Evolutionary conservation across 345 rosid species (phyloP).

Genomic region (Cochlearia excelsa): DNA sequence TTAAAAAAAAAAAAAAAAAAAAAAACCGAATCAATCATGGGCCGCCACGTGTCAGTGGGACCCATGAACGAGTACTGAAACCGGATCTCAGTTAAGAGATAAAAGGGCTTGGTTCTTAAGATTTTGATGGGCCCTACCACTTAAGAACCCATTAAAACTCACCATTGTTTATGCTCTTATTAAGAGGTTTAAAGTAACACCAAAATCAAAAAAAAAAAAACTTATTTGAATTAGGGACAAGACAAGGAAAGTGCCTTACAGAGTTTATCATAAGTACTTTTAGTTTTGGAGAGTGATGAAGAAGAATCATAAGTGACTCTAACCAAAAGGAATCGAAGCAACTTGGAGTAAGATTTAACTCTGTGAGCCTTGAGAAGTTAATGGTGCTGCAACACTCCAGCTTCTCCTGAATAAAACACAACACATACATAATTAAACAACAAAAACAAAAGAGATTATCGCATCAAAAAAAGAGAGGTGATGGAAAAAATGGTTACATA

Average conservation of each 20-base stretch:
- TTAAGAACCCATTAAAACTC: no score
- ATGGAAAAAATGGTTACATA: no score
- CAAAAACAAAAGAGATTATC: no score
- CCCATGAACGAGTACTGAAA: no score
- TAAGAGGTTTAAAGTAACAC: background rate
- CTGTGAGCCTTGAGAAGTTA: slow-evolving; percentile 8
- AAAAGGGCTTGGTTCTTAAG: no score
- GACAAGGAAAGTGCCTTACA: background rate
- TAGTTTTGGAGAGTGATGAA: slow-evolving; percentile 18
- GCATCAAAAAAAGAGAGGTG: no score
- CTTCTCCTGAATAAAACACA: background rate
- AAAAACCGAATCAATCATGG: no score
- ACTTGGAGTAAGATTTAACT: background rate
- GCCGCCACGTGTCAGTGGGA: no score
- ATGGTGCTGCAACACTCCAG: background rate
- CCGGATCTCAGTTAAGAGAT: no score
- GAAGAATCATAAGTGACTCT: slow-evolving; percentile 11
- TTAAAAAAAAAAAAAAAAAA: no score
- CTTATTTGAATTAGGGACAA: background rate
- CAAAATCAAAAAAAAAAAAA: background rate
- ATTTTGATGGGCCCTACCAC: no score
- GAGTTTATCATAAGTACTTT: background rate
- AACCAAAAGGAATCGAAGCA: background rate
- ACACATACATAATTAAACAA: background rate
- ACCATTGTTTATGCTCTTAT: no score